phyloP scores from a whole-genome alignment of 1,284 basidiomycete species.

The Cutaneotrichosporon sp. region DNA sequence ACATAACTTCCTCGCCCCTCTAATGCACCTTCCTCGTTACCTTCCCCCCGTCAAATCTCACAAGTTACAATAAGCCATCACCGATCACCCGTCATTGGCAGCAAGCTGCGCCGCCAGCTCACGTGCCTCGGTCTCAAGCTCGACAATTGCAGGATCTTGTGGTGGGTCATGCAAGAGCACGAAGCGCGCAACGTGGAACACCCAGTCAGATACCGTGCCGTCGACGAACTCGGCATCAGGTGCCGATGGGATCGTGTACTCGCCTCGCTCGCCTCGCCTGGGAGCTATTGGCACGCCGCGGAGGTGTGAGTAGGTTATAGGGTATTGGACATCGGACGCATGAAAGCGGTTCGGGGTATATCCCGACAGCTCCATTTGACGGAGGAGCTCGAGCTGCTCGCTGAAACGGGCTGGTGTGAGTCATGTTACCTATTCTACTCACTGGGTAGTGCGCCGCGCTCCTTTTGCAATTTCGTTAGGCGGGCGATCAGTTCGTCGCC shows the following conservation, averaged over 20 bases:
- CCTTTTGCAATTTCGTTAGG: background rate
- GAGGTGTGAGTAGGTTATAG: background rate
- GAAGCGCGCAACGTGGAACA: conserved; percentile 6
- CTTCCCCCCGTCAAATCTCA: background rate
- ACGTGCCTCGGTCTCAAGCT: background rate
- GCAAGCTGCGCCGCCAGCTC: background rate
- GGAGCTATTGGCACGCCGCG: background rate
- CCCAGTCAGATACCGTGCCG: conserved; percentile 7
- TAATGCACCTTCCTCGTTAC: background rate
- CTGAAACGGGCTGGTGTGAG: conserved; percentile 3
- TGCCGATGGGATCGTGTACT: conserved; percentile 3
- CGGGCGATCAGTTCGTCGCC: background rate
- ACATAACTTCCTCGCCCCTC: background rate
- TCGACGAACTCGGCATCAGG: conserved; percentile 4
- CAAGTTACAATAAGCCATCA: background rate
- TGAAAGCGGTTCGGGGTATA: conserved; percentile 1
- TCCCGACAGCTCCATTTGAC: conserved; percentile 4
- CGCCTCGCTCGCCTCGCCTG: background rate
- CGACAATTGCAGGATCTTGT: background rate
- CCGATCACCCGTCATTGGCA: background rate
- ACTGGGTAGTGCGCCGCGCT: conserved; percentile 2
- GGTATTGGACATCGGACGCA: background rate
- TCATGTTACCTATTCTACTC: background rate
- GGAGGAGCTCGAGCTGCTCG: conserved; percentile 7
- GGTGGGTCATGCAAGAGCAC: conserved; percentile 3